phyloP scores from a whole-genome alignment of 1,284 basidiomycete species.

The Tilletiaria anomala region DNA sequence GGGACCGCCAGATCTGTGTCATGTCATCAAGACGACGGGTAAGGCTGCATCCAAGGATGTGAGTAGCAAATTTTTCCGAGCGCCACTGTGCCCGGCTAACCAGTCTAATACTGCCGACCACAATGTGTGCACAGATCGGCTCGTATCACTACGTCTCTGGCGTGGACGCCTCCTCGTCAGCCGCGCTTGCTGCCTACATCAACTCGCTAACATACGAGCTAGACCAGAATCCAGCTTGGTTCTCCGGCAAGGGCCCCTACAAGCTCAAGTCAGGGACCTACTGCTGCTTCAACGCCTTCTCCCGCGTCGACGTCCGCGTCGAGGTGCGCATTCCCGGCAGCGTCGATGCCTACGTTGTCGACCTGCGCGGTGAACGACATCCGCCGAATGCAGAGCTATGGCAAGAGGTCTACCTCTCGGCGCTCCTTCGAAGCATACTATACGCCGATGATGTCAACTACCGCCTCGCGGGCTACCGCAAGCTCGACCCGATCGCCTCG shows the following conservation, averaged over 20 bases:
- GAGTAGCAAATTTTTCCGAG: too few species aligned
- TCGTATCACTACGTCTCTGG: slow-evolving; percentile 55
- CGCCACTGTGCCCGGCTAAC: not conserved
- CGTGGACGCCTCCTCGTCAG: slow-evolving; percentile 90
- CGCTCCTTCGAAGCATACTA: slow-evolving; percentile 73
- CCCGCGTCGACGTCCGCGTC: slow-evolving; percentile 85
- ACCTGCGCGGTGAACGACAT: slow-evolving; percentile 82
- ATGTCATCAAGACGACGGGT: slow-evolving; percentile 69
- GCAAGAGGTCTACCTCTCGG: slow-evolving; percentile 94
- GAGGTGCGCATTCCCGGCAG: slow-evolving; percentile 98
- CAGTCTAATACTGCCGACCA: slow-evolving; percentile 3
- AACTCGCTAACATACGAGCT: slow-evolving; percentile 92
- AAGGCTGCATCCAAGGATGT: slow-evolving; percentile 68
- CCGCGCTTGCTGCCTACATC: slow-evolving; percentile 91
- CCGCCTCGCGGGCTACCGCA: slow-evolving; percentile 80
- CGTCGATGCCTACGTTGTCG: slow-evolving; percentile 84
- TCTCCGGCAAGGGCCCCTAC: slow-evolving; percentile 57
- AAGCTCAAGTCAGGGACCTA: slow-evolving; percentile 87
- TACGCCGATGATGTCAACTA: slow-evolving; percentile 92
- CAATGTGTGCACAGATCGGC: slow-evolving; percentile 11
- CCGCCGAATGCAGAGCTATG: slow-evolving; percentile 83
- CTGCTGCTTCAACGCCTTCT: slow-evolving; percentile 98
- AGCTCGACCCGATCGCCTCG: slow-evolving; percentile 82
- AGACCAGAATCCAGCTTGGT: slow-evolving; percentile 83
- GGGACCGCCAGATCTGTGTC: slow-evolving; percentile 89